phyloP scores from a whole-genome alignment of 371 early-diverging fungal species.

The Mortierella sp. region DNA sequence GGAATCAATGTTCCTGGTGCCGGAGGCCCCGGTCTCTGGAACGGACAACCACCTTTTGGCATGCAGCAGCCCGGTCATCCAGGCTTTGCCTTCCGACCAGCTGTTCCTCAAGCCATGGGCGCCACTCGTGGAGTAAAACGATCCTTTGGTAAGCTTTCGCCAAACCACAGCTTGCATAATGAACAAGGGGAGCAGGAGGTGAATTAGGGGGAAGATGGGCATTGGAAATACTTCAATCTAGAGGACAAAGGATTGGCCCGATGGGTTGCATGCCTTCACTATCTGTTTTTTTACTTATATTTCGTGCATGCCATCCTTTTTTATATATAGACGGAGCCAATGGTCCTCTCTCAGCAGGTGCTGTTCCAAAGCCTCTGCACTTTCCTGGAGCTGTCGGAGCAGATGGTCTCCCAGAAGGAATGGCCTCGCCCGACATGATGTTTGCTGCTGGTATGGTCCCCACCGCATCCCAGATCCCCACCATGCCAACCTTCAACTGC shows the following conservation, averaged over 20 bases:
- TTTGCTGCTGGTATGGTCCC: slow-evolving; percentile 42
- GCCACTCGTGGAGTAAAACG: slow-evolving; percentile 54
- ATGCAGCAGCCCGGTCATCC: slow-evolving; percentile 44
- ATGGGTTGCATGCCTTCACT: background rate
- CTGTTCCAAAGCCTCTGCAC: slow-evolving; percentile 49
- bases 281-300: background rate
- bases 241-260: background rate
- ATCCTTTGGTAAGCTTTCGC: slow-evolving; percentile 39
- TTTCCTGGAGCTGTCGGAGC: slow-evolving; percentile 46
- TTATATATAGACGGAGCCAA: slow-evolving; percentile 37
- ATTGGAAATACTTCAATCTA: background rate
- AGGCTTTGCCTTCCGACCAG: slow-evolving; percentile 51
- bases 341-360: slow-evolving; percentile 46
- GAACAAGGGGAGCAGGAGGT: background rate
- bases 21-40: slow-evolving; percentile 40
- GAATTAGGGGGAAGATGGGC: background rate
- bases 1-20: slow-evolving; percentile 55
- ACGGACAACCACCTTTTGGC: slow-evolving; percentile 33
- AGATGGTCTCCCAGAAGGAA: slow-evolving; percentile 41
- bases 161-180: background rate
- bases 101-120: slow-evolving; percentile 41
- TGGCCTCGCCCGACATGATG: slow-evolving; percentile 30
- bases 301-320: background rate
- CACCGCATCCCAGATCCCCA: slow-evolving; percentile 46
- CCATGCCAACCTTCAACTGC: slow-evolving; percentile 62